Conservation (phyloP, 495 filamentous ascomycete genomes). For the Talaromyces trachyspermus region DNA sequence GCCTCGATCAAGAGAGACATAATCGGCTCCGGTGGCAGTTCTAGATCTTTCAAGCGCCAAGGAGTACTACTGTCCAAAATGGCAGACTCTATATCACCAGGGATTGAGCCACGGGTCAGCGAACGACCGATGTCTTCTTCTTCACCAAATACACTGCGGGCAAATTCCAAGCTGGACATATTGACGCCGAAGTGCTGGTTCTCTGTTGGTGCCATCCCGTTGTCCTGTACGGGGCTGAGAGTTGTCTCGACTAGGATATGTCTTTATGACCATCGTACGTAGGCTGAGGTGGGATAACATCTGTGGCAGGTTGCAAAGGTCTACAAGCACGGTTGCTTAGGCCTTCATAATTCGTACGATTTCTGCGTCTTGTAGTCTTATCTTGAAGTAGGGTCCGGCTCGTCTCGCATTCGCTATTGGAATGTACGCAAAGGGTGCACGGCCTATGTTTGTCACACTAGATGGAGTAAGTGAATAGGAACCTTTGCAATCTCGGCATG, state of each 20-base stretch:
- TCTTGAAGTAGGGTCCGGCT: slow-evolving; percentile 5
- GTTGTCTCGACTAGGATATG: not conserved
- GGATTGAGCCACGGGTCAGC: slow-evolving; percentile 1
- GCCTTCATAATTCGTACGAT: slow-evolving; percentile 7
- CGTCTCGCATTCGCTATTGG: slow-evolving; percentile 5
- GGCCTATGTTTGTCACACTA: slow-evolving; percentile 7
- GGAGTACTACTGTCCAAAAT: slow-evolving; percentile 6
- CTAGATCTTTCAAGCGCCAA: slow-evolving; percentile 12
- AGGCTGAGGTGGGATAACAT: slow-evolving; percentile 6
- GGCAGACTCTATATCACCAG: slow-evolving; percentile 4
- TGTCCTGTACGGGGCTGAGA: slow-evolving; percentile 1
- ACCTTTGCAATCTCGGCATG: slow-evolving; percentile 1
- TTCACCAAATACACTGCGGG: slow-evolving; percentile 6
- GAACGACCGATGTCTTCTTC: slow-evolving; percentile 5
- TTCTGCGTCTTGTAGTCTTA: slow-evolving; percentile 5
- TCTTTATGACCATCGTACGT: slow-evolving; percentile 6
- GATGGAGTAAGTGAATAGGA: slow-evolving; percentile 5
- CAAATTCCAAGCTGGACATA: slow-evolving; percentile 8
- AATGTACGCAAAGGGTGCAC: slow-evolving; percentile 6
- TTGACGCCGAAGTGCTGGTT: slow-evolving; percentile 6
- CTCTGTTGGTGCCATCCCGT: slow-evolving; percentile 5
- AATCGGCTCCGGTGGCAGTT: slow-evolving; percentile 11
- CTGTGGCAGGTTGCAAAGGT: not conserved
- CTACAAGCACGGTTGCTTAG: not conserved
- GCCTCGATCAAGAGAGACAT: slow-evolving; percentile 13